These are phyloP conservation scores for Paecilomyces niveus DNA, from an alignment of 2,329 filamentous ascomycete species.

Conservation along the genomic window DNA sequence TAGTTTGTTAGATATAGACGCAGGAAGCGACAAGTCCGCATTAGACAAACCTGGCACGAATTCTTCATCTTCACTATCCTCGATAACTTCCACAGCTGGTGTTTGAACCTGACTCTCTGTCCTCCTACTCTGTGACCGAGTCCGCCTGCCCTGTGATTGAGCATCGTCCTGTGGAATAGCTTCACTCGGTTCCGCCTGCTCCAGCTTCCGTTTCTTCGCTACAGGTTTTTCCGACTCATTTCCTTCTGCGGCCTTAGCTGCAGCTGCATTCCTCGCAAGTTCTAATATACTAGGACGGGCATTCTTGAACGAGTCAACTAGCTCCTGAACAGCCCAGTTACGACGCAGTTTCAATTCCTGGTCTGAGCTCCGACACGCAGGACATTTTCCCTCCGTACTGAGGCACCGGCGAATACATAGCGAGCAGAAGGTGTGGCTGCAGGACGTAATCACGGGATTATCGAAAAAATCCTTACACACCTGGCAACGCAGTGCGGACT, in stretches of 20 bases:
- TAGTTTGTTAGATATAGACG: slow-evolving; percentile 9
- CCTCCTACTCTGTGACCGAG: slow-evolving; percentile 25
- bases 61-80: slow-evolving; percentile 37
- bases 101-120: slow-evolving; percentile 7
- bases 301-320: slow-evolving; percentile 69
- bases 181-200: slow-evolving; percentile 26
- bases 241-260: slow-evolving; percentile 45
- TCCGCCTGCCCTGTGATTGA: slow-evolving; percentile 21
- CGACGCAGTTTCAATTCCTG: slow-evolving; percentile 78
- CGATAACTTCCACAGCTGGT: slow-evolving; percentile 22
- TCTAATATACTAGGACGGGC: slow-evolving; percentile 57
- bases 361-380: slow-evolving; percentile 68
- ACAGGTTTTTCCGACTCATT: slow-evolving; percentile 20
- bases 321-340: slow-evolving; percentile 79
- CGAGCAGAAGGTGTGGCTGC: slow-evolving; percentile 94
- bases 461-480: slow-evolving; percentile 97
- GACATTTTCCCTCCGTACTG: slow-evolving; percentile 77
- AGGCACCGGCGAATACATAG: slow-evolving; percentile 86
- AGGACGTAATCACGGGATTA: slow-evolving; percentile 91
- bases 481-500: slow-evolving; percentile 83
- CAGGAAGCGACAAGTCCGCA: background rate
- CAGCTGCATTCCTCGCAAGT: slow-evolving; percentile 52
- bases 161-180: slow-evolving; percentile 23
- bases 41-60: slow-evolving; percentile 24
- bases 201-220: slow-evolving; percentile 30